A percentile compares a stretch with the other conserved stretches of the same genome.
Evolutionary conservation across 768 basidiomycete genomes (phyloP).

Genomic region (Pseudohyphozyma bogoriensis): DNA sequence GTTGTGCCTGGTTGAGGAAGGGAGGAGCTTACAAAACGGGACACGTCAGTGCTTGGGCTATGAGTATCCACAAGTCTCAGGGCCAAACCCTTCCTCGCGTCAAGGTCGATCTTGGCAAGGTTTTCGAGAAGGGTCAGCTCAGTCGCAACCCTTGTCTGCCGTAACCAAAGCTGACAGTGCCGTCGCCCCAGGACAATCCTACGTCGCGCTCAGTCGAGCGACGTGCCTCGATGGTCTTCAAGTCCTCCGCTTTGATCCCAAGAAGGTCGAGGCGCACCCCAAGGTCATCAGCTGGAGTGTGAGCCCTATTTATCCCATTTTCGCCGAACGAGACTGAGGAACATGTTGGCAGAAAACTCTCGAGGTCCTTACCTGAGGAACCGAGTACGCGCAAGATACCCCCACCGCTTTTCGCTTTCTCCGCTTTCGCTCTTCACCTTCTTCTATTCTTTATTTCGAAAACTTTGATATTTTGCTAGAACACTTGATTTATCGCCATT

Average conservation of each 20-base stretch:
- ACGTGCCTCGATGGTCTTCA: constrained; percentile 76
- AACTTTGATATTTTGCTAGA: no score
- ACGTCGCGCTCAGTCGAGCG: constrained; percentile 54
- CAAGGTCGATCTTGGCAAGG: constrained; percentile 81
- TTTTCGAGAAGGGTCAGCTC: constrained; percentile 56
- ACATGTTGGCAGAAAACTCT: background rate
- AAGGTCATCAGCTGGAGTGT: constrained; percentile 29
- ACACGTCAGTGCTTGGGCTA: constrained; percentile 6
- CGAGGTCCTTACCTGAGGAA: background rate
- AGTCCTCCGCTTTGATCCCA: constrained; percentile 64
- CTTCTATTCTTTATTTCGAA: no score
- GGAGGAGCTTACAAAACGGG: no score
- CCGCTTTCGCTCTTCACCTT: no score
- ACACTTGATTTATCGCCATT: no score
- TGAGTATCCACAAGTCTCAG: constrained; percentile 82
- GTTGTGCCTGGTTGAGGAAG: constrained; percentile 29
- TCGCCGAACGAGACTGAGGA: no score
- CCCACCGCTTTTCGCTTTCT: no score
- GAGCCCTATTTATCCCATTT: background rate
- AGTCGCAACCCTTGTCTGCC: no score
- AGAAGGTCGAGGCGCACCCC: constrained; percentile 47
- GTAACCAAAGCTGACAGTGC: background rate
- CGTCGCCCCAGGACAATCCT: constrained; percentile 30
- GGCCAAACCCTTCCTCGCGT: constrained; percentile 93
- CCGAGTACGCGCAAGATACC: no score